Evolutionary conservation across 1,284 basidiomycete genomes (phyloP), one percentile per base, ranked within the genome.

Genomic region (Ganoderma resinaceum): DNA sequence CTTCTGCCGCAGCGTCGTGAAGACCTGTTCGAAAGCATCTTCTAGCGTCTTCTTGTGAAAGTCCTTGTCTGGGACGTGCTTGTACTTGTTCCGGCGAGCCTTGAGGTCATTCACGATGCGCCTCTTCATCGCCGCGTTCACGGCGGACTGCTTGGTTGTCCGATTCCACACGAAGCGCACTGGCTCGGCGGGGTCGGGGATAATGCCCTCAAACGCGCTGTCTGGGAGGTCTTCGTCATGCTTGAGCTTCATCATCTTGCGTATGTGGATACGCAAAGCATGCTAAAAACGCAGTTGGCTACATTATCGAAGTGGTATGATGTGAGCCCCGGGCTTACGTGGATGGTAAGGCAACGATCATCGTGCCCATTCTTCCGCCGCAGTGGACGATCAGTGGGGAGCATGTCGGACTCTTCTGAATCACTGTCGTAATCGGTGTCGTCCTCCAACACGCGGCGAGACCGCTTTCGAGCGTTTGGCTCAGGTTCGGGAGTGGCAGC

Each of bases 121-220:
- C 20, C 82, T 79, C 79, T 90, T 92, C 91, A 92, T 93, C 8
- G 85, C 83, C 7, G 82, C 81, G 68, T 93, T 93, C 72, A 92
- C 91, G 26, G 87, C 82, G 0, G 90, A 92, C 73, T 92, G 90
- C 69, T 87, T 91, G 11, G 85, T 82, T 0, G 91, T 93, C 77
- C 91, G 91, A 66, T 89, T 87, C 91, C 91, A 93, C 3, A 92
- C 88, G 73, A 93, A 93, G 18, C 91, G 88, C 12, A 93, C 81
- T 2, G 90, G 85, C 26, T 89, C 83, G 26, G 81, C 75, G 8
- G 80, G 71, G 3, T 78, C 78, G 2, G 89, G 72, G 1, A 78
- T 71, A 12, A 77, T 78, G 14, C 86, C 87, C 73, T 93, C 91
- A 7, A 76, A 73, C 73, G 90, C 86, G 63, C 85, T 87, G 66